Evolutionary conservation across 2,329 filamentous ascomycete species (phyloP), one percentile per base, ranked within the genome.

Genomic region (Juglanconis oblonga): DNA sequence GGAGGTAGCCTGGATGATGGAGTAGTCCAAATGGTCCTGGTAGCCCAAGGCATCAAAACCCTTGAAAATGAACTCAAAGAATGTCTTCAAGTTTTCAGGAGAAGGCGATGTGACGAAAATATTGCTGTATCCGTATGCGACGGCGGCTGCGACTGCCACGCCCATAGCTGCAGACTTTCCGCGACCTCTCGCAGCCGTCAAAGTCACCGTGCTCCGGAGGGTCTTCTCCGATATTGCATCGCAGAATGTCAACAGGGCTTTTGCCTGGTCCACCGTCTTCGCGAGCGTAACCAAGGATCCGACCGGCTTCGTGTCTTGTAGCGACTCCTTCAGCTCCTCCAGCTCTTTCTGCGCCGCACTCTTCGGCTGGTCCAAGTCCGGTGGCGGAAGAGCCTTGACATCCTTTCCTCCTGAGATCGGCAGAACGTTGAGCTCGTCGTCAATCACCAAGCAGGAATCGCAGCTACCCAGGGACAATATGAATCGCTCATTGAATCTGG

Each of bases 61-160:
- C 74, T 97, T 98, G 82, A 99, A 97, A 17, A 99, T 86, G 69
- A 99, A 99, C 70, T 99, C 93, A 72, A 99, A 99, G 7, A 99
- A 81, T 0, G 95, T 99, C 79, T 98, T 99, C 81, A 99, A 81
- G 76, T 99, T 99, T 77, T 99, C 96, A 0, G 95, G 95, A 63
- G 92, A 97, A 0, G 94, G 94, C 1, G 94, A 98, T 1, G 95
- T 99, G 72, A 99, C 97, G 77, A 99, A 99, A 69, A 99, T 97
- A 74, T 99, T 99, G 79, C 92, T 97, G 76, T 99, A 99, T 32
- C 95, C 95, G 71, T 98, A 91, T 1, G 95, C 94, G 49, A 99
- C 85, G 1, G 96, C 96, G 3, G 95, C 92, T 3, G 95, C 95
- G 48, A 99, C 90, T 3, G 95, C 92, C 55, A 99, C 88, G 76